Conservation (phyloP, 305 asterid genomes). For the Caryopteris hybrid region DNA sequence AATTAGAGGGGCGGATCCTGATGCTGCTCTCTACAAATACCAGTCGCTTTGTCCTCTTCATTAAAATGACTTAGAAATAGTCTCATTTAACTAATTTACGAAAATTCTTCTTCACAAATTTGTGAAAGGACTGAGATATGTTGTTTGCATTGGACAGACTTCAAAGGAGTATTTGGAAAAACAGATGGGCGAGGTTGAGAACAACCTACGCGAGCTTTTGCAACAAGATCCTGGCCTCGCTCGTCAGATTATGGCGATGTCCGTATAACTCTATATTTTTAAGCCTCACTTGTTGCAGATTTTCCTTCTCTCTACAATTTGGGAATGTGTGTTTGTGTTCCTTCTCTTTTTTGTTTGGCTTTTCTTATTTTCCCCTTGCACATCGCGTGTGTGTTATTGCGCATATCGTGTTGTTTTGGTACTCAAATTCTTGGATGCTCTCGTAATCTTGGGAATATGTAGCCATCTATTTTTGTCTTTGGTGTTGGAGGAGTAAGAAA, state of each 20-base stretch:
- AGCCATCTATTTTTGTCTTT: background rate
- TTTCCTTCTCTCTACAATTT: background rate
- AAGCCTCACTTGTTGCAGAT: background rate
- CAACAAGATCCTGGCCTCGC: slow-evolving; percentile 91
- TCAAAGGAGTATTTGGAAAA: slow-evolving; percentile 89
- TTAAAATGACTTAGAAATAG: background rate
- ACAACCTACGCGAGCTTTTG: slow-evolving; percentile 69
- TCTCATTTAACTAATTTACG: no score
- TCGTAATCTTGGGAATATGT: background rate
- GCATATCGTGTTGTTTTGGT: no score
- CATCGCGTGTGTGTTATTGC: no score
- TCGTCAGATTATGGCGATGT: slow-evolving; percentile 90
- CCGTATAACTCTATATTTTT: slow-evolving; percentile 34
- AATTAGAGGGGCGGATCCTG: no score
- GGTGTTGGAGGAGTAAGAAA: no score
- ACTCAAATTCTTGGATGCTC: no score
- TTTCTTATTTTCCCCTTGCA: no score
- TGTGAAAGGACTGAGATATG: background rate
- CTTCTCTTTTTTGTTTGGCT: no score
- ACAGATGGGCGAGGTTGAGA: slow-evolving; percentile 72
- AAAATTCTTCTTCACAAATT: background rate
- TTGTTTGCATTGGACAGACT: slow-evolving; percentile 41
- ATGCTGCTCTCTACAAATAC: background rate
- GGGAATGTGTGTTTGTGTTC: background rate
- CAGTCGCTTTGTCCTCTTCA: background rate